A percentile compares a stretch with the other conserved stretches of the same genome.
These are phyloP conservation scores for Pythium aristosporum DNA, from an alignment of 352 stramenopile species.

Conservation along the genomic window DNA sequence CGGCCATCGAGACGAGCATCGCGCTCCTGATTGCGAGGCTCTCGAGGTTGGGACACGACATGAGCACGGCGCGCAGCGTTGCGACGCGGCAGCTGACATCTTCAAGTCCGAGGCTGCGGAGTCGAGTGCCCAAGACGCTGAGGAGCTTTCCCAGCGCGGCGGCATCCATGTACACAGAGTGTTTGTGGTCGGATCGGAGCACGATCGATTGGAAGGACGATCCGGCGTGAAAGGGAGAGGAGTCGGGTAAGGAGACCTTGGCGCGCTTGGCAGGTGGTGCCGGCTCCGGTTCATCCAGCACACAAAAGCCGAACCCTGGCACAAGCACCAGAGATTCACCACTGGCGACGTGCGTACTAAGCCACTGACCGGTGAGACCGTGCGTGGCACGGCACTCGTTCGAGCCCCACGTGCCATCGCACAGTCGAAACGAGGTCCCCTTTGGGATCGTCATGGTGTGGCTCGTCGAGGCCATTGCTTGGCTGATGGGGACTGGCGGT, in stretches of 20 bases:
- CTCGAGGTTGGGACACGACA: not conserved
- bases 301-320: constrained; percentile 1
- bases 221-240: no score
- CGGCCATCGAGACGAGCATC: not conserved
- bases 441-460: not conserved
- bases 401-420: not conserved
- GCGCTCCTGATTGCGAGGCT: constrained; percentile 1
- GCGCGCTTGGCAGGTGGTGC: not conserved
- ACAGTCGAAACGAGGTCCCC: not conserved
- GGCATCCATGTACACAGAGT: not conserved
- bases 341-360: not conserved
- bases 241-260: not conserved
- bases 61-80: not conserved
- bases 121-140: not conserved
- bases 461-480: no score
- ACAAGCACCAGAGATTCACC: not conserved
- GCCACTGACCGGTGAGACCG: not conserved
- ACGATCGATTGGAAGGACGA: constrained; percentile 5
- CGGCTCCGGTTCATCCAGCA: not conserved
- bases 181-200: not conserved
- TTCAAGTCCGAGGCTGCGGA: not conserved
- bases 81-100: not conserved
- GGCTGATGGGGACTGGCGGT: no score
- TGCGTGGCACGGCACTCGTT: not conserved
- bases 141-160: constrained; percentile 2